A percentile compares a stretch with the other conserved stretches of the same genome.
These are phyloP conservation scores for Durotheca rogersii DNA, from an alignment of 495 filamentous ascomycete genomes.

Conservation along the genomic window DNA sequence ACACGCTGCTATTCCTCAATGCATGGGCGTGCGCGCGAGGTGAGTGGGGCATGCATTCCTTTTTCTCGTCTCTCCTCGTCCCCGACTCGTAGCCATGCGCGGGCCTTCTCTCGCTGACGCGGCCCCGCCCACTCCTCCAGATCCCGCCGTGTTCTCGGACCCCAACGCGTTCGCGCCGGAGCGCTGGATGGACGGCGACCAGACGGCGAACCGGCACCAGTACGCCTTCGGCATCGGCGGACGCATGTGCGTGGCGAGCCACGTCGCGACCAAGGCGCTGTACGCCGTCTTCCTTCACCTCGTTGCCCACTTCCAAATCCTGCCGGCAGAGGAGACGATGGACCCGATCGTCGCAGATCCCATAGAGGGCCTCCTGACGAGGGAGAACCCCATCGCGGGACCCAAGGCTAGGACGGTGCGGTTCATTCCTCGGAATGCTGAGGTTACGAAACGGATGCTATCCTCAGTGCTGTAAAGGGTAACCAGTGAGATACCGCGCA, in stretches of 20 bases:
- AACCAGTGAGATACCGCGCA: background rate
- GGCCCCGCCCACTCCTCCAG: conserved; percentile 35
- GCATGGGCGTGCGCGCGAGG: conserved; percentile 13
- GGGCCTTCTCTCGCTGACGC: too few relatives aligned
- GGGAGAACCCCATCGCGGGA: conserved; percentile 22
- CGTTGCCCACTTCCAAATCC: conserved; percentile 58
- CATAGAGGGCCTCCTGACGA: conserved; percentile 19
- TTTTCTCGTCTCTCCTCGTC: background rate
- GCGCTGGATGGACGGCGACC: conserved; percentile 57
- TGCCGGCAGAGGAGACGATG: conserved; percentile 22
- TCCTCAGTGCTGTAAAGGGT: conserved; percentile 1
- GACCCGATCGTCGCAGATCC: conserved; percentile 21
- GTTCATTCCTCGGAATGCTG: conserved; percentile 15
- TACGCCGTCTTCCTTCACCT: conserved; percentile 68
- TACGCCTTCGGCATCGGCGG: conserved; percentile 71
- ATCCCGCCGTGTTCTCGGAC: conserved; percentile 63
- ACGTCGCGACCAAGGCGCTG: conserved; percentile 67
- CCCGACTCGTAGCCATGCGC: too few relatives aligned
- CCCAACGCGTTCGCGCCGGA: conserved; percentile 61
- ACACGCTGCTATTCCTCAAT: conserved; percentile 67
- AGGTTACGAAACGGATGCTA: conserved; percentile 19
- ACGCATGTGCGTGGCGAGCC: conserved; percentile 68
- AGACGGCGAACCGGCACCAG: conserved; percentile 58
- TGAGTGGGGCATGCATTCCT: background rate
- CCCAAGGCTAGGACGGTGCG: conserved; percentile 25